Evolutionary conservation across 495 filamentous ascomycete genomes (phyloP), one percentile per base, ranked within the genome.

Genomic region (Chaetomium tenue): DNA sequence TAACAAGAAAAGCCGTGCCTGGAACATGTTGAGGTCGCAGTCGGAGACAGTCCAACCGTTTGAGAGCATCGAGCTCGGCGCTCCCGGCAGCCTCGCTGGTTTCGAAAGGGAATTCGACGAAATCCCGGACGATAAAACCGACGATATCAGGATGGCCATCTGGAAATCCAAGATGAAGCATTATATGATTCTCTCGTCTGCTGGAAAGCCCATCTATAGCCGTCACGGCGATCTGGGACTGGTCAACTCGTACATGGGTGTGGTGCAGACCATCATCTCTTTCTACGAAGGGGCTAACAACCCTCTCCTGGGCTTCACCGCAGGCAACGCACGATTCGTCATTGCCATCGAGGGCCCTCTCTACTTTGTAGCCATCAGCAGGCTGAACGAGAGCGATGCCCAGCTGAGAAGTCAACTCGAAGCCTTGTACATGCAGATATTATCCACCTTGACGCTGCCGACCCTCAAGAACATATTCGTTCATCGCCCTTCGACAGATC

Each of bases 121-220:
- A 26, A 81, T 96, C 47, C 88, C 87, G 4, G 87, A 87, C 61
- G 84, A 82, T 20, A 76, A 80, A 11, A 89, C 58, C 23, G 69
- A 79, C 84, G 89, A 90, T 52, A 68, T 87, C 51, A 79, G 92
- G 40, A 78, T 95, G 51, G 74, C 81, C 26, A 80, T 86, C 63
- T 96, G 90, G 91, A 91, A 91, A 72, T 83, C 88, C 23, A 95
- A 96, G 73, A 81, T 91, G 65, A 99, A 99, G 73, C 94, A 99
- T 75, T 99, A 94, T 72, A 81, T 99, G 68, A 96, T 99, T 69
- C 80, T 99, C 0, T 97, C 95, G 2, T 91, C 91, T 13, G 94
- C 95, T 37, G 95, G 95, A n/a, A 99, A 99, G 72, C 95, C 95
- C 5, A 93, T 99, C 44, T 99, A 92, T 76, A 97, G 91, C 63